Evolutionary conservation across 352 stramenopile genomes (phyloP).

Genomic region (Pilasporangium apinafurcum): DNA sequence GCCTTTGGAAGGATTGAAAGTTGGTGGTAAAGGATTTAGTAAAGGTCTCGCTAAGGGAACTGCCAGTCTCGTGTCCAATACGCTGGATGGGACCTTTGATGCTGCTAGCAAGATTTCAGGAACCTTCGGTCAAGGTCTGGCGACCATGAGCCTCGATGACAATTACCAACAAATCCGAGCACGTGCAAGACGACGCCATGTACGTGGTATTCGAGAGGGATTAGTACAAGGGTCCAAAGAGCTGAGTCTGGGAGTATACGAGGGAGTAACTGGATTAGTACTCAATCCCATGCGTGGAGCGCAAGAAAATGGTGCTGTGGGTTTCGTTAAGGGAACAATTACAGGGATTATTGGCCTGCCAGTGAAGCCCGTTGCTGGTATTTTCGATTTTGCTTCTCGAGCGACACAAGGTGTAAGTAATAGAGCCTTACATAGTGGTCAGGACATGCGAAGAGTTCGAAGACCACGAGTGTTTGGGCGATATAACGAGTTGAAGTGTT

Average conservation of each 20-base stretch:
- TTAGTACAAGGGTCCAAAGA: slow-evolving; percentile 82
- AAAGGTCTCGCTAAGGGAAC: slow-evolving; percentile 84
- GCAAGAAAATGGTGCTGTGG: slow-evolving; percentile 71
- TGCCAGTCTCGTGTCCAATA: slow-evolving; percentile 83
- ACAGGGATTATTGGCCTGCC: slow-evolving; percentile 84
- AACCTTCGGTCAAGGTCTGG: slow-evolving; percentile 83
- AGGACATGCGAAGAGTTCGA: slow-evolving; percentile 73
- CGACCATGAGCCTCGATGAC: slow-evolving; percentile 81
- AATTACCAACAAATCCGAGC: slow-evolving; percentile 85
- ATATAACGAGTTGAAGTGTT: slow-evolving; percentile 86
- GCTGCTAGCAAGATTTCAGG: slow-evolving; percentile 85
- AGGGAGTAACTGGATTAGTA: slow-evolving; percentile 78
- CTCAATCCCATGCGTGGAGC: slow-evolving; percentile 78
- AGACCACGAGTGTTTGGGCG: slow-evolving; percentile 82
- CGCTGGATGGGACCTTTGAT: slow-evolving; percentile 83
- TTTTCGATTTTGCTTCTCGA: slow-evolving; percentile 88
- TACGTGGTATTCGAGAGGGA: slow-evolving; percentile 73
- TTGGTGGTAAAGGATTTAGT: slow-evolving; percentile 81
- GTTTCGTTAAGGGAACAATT: slow-evolving; percentile 82
- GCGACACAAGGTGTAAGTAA: slow-evolving; percentile 83
- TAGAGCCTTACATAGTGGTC: slow-evolving; percentile 70
- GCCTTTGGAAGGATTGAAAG: slow-evolving; percentile 89
- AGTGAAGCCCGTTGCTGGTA: slow-evolving; percentile 81
- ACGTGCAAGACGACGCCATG: slow-evolving; percentile 66
- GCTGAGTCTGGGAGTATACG: slow-evolving; percentile 76